Evolutionary conservation across 441 rosid genomes (phyloP), one percentile per base, ranked within the genome.

Genomic region (Sinapis alba): DNA sequence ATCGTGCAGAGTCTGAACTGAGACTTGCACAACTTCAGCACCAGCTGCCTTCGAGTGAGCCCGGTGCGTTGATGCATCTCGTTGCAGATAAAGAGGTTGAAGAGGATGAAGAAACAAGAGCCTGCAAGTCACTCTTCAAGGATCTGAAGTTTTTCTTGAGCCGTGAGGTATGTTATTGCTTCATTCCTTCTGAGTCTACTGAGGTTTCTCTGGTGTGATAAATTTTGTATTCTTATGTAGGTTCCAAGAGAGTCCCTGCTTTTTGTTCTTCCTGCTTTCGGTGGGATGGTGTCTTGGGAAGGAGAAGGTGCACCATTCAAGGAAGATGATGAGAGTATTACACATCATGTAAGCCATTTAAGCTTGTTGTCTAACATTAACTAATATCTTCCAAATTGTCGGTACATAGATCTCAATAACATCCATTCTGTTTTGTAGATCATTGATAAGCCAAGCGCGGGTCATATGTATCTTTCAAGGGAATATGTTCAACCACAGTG

Each of bases 401-500:
- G 53, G 7, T 64, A 60, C 24, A 53, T 26, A 43, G 18, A 15
- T 72, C 23, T 32, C 21, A 13, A 12, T 27, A 78, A 18, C 47
- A 23, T n/a, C 26, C 18, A 13, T 62, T 63, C 7, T 81, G 26
- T 43, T 58, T 18, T 83, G 77, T 86, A 93, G 98, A 85, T 95
- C 64, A 90, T 95, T 18, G 99, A 95, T 80, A 87, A 93, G 77
- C 97, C 99, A 64, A 89, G 82, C 19, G 95, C 88, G 62, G 95
- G 94, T 69, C 99, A 95, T 80, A 43, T 74, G 69, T 90, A 87
- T 75, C 87, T 95, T 20, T 93, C 97, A 16, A 87, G 95, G 81
- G 91, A 85, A 68, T 91, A 93, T 84, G 84, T 95, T 65, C 99
- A 93, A 74, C 99, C 99, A 38, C 99, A 93, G 78, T 95, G 97